Conservation (phyloP, 257 asterid species). For the Solanum stenotomum region DNA sequence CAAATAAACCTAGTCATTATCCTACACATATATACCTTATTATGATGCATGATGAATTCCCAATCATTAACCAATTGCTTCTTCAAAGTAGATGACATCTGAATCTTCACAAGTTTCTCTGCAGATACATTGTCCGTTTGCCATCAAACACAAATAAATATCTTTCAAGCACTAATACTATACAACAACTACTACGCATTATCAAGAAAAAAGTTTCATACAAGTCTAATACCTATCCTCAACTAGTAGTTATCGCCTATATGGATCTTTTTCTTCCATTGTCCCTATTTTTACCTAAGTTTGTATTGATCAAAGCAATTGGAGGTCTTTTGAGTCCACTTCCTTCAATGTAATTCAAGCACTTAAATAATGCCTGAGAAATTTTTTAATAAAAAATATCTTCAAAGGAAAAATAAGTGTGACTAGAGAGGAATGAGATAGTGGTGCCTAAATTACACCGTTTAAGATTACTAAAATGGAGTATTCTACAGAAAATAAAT, state of each 20-base stretch:
- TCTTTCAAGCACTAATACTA: neutral
- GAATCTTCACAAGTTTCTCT: conserved; percentile 59
- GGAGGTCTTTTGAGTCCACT: neutral
- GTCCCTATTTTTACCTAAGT: neutral
- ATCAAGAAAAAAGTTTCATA: neutral
- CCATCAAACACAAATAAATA: neutral
- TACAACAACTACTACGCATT: neutral
- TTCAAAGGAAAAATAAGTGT: neutral
- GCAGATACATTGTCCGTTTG: conserved; percentile 37
- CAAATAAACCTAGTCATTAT: neutral
- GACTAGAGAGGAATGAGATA: neutral
- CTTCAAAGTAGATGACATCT: conserved; percentile 61
- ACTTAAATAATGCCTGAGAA: neutral
- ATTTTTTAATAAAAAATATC: neutral
- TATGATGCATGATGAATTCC: conserved; percentile 70
- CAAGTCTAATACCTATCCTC: neutral
- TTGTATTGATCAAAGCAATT: neutral
- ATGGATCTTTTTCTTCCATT: neutral
- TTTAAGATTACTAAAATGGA: neutral
- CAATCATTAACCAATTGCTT: conserved; percentile 72
- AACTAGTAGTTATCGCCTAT: neutral
- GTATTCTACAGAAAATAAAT: neutral
- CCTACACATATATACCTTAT: conserved; percentile 44
- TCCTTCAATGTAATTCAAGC: neutral
- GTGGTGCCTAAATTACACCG: neutral